Percentiles rank a stretch among this genome's conserved stretches.
Evolutionary conservation across 768 basidiomycete genomes (phyloP).

Genomic region (Boletus huronensis): DNA sequence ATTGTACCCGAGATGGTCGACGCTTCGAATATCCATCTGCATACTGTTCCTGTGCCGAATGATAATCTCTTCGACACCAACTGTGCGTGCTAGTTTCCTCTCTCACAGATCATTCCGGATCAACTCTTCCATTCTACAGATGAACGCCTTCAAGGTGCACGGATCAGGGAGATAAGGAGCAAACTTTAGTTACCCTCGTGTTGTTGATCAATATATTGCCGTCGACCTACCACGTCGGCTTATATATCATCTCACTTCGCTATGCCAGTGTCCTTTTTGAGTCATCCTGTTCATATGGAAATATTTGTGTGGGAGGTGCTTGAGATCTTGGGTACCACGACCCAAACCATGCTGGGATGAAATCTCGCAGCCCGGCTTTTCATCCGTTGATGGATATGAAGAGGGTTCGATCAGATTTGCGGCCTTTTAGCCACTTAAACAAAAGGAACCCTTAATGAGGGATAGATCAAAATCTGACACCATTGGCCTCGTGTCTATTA

Average conservation of each 20-base stretch:
- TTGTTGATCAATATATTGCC: neutral
- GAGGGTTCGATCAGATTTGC: neutral
- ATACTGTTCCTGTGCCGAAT: constrained; percentile 63
- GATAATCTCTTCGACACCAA: constrained; percentile 77
- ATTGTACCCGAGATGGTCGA: constrained; percentile 91
- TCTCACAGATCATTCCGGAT: neutral
- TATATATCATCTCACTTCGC: constrained; percentile 5
- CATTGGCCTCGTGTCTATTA: constrained; percentile 9
- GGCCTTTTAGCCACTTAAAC: neutral
- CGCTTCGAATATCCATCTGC: constrained; percentile 61
- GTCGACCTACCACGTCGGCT: neutral
- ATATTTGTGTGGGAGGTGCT: neutral
- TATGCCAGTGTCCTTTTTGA: neutral
- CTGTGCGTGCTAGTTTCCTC: constrained; percentile 53
- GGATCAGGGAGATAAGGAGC: constrained; percentile 37
- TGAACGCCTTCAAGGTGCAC: constrained; percentile 42
- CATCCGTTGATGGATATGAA: constrained; percentile 3
- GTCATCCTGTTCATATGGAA: neutral
- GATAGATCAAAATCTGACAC: neutral
- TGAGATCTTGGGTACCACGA: neutral
- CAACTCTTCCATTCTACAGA: constrained; percentile 30
- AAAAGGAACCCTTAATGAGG: constrained; percentile 19
- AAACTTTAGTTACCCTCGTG: constrained; percentile 33
- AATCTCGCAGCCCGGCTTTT: neutral
- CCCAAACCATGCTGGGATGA: neutral